A percentile compares a stretch with the other conserved stretches of the same genome.
Conservation (phyloP, 139 green algal species). For the Tetratostichococcus sp. region DNA sequence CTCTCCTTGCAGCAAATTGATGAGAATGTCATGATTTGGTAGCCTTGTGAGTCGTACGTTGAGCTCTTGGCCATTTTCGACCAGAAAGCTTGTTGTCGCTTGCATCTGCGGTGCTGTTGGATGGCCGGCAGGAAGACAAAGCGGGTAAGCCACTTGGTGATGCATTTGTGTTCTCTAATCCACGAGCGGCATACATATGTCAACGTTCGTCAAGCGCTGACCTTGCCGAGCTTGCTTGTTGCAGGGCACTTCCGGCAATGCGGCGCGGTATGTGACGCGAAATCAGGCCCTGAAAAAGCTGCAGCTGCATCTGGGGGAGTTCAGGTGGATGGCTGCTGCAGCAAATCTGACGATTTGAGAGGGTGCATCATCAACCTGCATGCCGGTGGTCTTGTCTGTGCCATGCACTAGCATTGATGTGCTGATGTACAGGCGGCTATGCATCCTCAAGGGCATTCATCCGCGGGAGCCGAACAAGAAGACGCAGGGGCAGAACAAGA, state of each 20-base stretch:
- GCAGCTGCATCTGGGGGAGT: constrained; percentile 93
- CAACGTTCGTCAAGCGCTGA: no score
- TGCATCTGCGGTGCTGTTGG: no score
- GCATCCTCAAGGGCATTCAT: constrained; percentile 98
- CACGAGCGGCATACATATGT: no score
- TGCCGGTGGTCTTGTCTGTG: not conserved
- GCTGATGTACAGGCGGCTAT: constrained; percentile 72
- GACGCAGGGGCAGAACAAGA: constrained; percentile 85
- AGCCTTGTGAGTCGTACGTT: no score
- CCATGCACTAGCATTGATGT: not conserved
- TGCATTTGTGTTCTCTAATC: no score
- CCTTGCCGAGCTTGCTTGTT: not conserved
- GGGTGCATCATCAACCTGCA: not conserved
- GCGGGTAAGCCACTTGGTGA: not conserved
- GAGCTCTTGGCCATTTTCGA: no score
- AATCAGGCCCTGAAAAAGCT: constrained; percentile 94
- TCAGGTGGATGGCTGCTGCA: constrained; percentile 57
- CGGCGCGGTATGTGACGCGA: constrained; percentile 88
- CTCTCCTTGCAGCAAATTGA: no score
- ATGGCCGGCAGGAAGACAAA: not conserved
- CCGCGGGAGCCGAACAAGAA: constrained; percentile 98
- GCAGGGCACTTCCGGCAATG: constrained; percentile 62
- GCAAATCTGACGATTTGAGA: no score
- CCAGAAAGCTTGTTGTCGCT: no score
- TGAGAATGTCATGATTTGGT: no score